These are phyloP conservation scores for Plectranthus barbatus DNA, from an alignment of 257 asterid species.

Conservation along the genomic window DNA sequence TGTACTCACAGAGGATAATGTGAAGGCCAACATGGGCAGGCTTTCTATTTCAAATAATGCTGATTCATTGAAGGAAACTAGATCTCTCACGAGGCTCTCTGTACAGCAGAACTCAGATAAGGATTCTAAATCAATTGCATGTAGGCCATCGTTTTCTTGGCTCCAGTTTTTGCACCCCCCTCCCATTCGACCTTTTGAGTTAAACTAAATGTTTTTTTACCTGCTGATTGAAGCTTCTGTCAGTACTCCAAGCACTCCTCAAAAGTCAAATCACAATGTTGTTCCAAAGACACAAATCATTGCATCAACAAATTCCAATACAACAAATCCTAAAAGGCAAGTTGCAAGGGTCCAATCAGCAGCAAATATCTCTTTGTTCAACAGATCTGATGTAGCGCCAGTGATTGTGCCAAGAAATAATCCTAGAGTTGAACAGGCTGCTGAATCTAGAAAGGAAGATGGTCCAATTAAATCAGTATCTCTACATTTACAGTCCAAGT, in stretches of 20 bases:
- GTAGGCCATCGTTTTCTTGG: slow-evolving; percentile 30
- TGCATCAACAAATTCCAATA: slow-evolving; percentile 34
- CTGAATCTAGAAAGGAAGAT: slow-evolving; percentile 78
- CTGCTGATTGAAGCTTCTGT: slow-evolving; percentile 4
- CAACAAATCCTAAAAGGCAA: slow-evolving; percentile 55
- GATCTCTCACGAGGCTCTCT: slow-evolving; percentile 58
- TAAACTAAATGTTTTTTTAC: no score
- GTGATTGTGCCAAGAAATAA: slow-evolving; percentile 80
- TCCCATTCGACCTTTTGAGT: no score
- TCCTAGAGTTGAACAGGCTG: slow-evolving; percentile 54
- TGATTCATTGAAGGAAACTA: slow-evolving; percentile 68
- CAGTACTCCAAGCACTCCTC: slow-evolving; percentile 70
- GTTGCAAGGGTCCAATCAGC: slow-evolving; percentile 51
- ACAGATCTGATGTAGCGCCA: slow-evolving; percentile 65
- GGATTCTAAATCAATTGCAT: slow-evolving; percentile 60
- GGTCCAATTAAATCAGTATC: slow-evolving; percentile 49
- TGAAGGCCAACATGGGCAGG: slow-evolving; percentile 61
- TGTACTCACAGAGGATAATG: slow-evolving; percentile 44
- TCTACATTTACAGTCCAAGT: slow-evolving; percentile 52
- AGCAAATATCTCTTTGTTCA: slow-evolving; percentile 36
- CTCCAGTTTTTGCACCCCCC: no score
- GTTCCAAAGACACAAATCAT: slow-evolving; percentile 44
- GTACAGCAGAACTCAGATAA: slow-evolving; percentile 52
- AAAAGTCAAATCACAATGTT: slow-evolving; percentile 41
- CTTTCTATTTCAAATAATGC: slow-evolving; percentile 64